Evolutionary conservation across 345 rosid species (phyloP).

Genomic region (Hibiscus syriacus): DNA sequence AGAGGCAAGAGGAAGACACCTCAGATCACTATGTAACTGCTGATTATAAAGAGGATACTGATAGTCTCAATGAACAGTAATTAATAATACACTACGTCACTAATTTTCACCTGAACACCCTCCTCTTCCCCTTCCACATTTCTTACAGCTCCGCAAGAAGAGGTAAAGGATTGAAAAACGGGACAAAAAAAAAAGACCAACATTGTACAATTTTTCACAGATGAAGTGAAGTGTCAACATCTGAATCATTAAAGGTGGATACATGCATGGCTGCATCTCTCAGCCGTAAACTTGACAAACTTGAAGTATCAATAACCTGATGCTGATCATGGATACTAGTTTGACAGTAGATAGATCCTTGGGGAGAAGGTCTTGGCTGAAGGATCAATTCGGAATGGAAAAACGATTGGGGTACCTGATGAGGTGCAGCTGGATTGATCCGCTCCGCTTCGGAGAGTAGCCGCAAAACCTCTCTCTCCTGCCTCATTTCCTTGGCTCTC

Average conservation of each 20-base stretch:
- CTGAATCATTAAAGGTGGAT: conserved; percentile 22
- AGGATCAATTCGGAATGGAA: conserved; percentile 14
- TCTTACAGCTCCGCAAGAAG: conserved; percentile 20
- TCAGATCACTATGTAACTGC: conserved; percentile 25
- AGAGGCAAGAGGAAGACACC: conserved; percentile 23
- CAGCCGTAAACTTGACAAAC: conserved; percentile 15
- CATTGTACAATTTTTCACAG: conserved; percentile 30
- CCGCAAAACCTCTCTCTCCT: conserved; percentile 23
- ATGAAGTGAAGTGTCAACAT: conserved; percentile 43
- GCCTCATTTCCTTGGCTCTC: conserved; percentile 39
- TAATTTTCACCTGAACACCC: not conserved
- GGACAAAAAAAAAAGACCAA: not conserved
- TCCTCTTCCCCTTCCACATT: not conserved
- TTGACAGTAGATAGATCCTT: conserved; percentile 9
- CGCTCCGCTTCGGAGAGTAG: conserved; percentile 17
- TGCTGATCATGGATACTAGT: conserved; percentile 10
- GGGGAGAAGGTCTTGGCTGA: conserved; percentile 16
- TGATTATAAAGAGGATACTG: conserved; percentile 36
- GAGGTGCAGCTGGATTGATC: conserved; percentile 14
- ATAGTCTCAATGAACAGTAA: conserved; percentile 19
- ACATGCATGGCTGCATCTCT: conserved; percentile 12
- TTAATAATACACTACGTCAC: conserved; percentile 15
- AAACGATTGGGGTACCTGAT: conserved; percentile 5
- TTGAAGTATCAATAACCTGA: conserved; percentile 20
- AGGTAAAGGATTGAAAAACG: conserved; percentile 2